These are phyloP conservation scores for Pholiota adiposa DNA, from an alignment of 1,284 basidiomycete genomes.

Conservation along the genomic window DNA sequence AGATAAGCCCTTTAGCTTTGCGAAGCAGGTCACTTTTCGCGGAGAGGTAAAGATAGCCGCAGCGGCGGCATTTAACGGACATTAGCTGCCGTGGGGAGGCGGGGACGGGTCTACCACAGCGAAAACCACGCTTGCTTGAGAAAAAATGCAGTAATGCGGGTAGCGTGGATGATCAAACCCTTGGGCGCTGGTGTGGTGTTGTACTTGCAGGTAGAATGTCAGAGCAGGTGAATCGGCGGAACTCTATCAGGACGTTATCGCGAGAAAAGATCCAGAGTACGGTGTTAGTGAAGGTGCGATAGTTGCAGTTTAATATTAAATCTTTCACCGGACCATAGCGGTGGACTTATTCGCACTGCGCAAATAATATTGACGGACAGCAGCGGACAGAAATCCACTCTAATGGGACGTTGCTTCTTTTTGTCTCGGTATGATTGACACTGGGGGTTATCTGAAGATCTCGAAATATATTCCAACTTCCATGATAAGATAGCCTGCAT, in stretches of 20 bases:
- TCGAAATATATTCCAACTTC: background rate
- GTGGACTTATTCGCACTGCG: background rate
- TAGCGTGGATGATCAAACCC: background rate
- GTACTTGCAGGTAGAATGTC: background rate
- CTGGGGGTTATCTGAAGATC: background rate
- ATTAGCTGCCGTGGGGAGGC: background rate
- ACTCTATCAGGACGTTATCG: background rate
- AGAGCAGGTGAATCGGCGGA: background rate
- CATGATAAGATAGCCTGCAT: background rate
- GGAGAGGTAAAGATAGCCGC: background rate
- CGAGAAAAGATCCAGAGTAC: background rate
- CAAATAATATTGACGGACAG: background rate
- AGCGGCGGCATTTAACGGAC: constrained; percentile 3
- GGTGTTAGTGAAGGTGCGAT: constrained; percentile 1
- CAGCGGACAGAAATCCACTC: background rate
- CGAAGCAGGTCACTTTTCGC: background rate
- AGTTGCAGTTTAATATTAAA: background rate
- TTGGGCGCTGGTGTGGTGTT: background rate
- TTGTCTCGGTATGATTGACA: background rate
- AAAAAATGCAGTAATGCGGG: background rate
- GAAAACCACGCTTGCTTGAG: background rate
- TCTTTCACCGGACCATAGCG: background rate
- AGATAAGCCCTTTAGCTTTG: background rate
- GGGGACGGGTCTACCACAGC: background rate
- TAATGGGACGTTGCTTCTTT: background rate